Evolutionary conservation across 2,329 filamentous ascomycete species (phyloP).

Genomic region (Amphichorda felina): DNA sequence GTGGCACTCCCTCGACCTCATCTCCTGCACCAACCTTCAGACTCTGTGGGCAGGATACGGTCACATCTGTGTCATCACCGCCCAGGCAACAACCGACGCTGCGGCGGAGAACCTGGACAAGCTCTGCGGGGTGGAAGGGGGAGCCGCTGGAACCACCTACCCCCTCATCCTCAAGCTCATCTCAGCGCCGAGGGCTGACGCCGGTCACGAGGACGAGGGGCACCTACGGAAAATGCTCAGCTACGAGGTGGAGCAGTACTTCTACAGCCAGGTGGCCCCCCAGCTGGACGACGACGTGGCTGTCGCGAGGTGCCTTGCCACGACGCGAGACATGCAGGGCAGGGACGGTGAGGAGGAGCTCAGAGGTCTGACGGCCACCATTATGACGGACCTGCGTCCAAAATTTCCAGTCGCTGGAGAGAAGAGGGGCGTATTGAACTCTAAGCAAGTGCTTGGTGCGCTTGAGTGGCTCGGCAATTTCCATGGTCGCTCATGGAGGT

Average conservation of each 20-base stretch:
- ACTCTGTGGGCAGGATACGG: conserved; percentile 40
- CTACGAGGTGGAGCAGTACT: conserved; percentile 56
- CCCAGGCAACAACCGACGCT: conserved; percentile 17
- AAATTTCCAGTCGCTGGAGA: conserved; percentile 44
- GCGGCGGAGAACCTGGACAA: conserved; percentile 4
- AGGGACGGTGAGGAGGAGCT: conserved; percentile 10
- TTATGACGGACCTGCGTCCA: conserved; percentile 43
- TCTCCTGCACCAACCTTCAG: conserved; percentile 25
- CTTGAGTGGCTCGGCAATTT: conserved; percentile 53
- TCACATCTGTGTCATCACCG: conserved; percentile 42
- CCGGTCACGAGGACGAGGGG: conserved; percentile 32
- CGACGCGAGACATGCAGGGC: conserved; percentile 18
- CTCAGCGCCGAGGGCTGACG: conserved; percentile 28
- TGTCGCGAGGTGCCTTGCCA: conserved; percentile 38
- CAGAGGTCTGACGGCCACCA: conserved; percentile 33
- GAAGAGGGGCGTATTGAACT: conserved; percentile 33
- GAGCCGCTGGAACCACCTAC: conserved; percentile 11
- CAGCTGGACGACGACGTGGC: conserved; percentile 27
- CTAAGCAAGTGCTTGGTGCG: conserved; percentile 36
- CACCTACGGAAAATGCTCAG: conserved; percentile 55
- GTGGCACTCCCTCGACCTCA: conserved; percentile 24
- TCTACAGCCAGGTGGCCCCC: conserved; percentile 46
- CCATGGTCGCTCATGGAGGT: conserved; percentile 40
- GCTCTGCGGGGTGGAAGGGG: conserved; percentile 1
- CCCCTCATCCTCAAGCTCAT: conserved; percentile 48